Evolutionary conservation across 2,329 filamentous ascomycete species (phyloP).

Genomic region (Dactylellina haptotyla): DNA sequence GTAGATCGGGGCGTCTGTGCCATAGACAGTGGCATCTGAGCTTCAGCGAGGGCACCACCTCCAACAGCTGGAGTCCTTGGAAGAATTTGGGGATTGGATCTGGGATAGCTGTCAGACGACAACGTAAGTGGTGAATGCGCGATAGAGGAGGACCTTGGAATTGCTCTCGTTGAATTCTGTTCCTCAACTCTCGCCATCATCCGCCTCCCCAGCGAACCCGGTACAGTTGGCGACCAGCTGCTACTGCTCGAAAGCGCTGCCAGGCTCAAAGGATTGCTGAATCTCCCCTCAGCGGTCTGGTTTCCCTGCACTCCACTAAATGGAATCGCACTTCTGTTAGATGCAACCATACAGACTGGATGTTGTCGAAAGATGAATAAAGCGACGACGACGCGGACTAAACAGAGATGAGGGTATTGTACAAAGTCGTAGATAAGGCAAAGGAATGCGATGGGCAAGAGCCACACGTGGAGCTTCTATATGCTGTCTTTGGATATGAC

Average conservation of each 20-base stretch:
- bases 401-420: slow-evolving; percentile 21
- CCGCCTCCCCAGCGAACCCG: slow-evolving; percentile 39
- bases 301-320: slow-evolving; percentile 53
- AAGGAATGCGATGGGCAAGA: slow-evolving; percentile 29
- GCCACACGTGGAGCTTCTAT: slow-evolving; percentile 47
- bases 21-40: slow-evolving; percentile 54
- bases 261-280: slow-evolving; percentile 52
- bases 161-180: slow-evolving; percentile 50
- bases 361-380: slow-evolving; percentile 39
- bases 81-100: slow-evolving; percentile 40
- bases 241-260: slow-evolving; percentile 46
- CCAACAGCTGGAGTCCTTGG: slow-evolving; percentile 46
- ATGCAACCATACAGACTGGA: slow-evolving; percentile 53
- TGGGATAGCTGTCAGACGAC: slow-evolving; percentile 45
- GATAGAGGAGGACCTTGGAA: slow-evolving; percentile 49
- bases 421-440: slow-evolving; percentile 36
- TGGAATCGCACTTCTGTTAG: slow-evolving; percentile 52
- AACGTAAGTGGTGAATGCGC: slow-evolving; percentile 36
- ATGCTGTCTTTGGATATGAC: slow-evolving; percentile 51
- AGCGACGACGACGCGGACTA: slow-evolving; percentile 16
- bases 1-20: slow-evolving; percentile 49
- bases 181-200: slow-evolving; percentile 54
- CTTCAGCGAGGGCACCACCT: slow-evolving; percentile 34
- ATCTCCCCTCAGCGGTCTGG: slow-evolving; percentile 50
- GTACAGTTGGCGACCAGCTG: slow-evolving; percentile 50